Base-by-base conservation (phyloP, 148 eudicot genomes). In the Camellia sinensis region DNA sequence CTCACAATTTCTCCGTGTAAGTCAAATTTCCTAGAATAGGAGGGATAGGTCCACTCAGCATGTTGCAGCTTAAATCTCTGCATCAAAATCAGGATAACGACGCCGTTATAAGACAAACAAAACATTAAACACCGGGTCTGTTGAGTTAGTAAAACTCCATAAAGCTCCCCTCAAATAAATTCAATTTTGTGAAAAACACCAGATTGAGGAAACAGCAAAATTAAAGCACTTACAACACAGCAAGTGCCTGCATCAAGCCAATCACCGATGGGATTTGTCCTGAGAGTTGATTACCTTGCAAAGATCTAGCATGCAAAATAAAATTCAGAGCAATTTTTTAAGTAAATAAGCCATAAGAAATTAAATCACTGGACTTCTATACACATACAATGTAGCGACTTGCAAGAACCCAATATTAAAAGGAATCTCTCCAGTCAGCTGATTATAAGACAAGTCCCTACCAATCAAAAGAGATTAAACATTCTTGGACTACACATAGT, bases 171-270 rank as follows among this genome's bases (percentile, higher is more conserved):
- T 1, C 10, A 11, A 29, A 29, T 19, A 12, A 62, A 46, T 48
- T 57, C 63, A 73, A 3, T 10, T 62, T 11, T 3, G 19, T 3
- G 46, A 64, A 50, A 37, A 46, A 52, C 15, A 61, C 0, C 5
- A 18, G 22, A 52, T 66, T 13, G 43, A 15, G 46, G 29, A 3
- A 41, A 77, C 10, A 65, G 71, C 57, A 50, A 14, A 40, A 12
- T 29, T 52, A 19, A 53, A 77, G 37, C 40, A 89, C 99, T 89
- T 88, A 96, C 99, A 96, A 73, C 67, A 96, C 99, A 18, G 99
- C 98, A 81, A 96, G 97, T 75, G 99, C 99, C 86, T 96, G 99
- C 99, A 96, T 96, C 88, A 96, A 82, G 76, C 99, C 99, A 80
- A 96, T 93, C 73, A 96, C 99, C 0, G 94, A 86, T 37, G 99